Evolutionary conservation across 164 flowering plant genomes (phyloP).

Genomic region (Warburgia ugandensis): DNA sequence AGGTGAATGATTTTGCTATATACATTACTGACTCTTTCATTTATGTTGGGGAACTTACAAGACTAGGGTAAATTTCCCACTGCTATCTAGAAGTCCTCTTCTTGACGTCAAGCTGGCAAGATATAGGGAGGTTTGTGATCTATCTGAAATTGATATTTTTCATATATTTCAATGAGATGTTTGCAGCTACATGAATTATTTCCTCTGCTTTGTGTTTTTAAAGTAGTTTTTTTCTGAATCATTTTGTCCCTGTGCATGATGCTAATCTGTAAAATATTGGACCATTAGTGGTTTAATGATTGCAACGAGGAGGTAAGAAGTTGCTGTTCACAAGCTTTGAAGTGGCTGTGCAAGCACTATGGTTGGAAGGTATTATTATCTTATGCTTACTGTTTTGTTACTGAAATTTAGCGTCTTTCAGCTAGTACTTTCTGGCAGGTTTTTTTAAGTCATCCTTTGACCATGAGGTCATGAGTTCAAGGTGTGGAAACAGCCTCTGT

Average conservation of each 20-base stretch:
- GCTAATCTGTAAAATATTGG: constrained; percentile 4
- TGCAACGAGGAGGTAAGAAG: constrained; percentile 56
- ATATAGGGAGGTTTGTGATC: constrained; percentile 61
- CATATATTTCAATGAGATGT: not conserved
- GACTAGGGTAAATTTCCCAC: constrained; percentile 58
- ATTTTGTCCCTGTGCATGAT: too few relatives aligned
- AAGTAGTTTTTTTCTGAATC: too few relatives aligned
- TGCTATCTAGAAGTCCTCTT: constrained; percentile 28
- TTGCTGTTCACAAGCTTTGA: constrained; percentile 60
- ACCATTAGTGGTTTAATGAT: constrained; percentile 80
- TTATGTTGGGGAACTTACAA: constrained; percentile 23
- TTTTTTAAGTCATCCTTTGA: too few relatives aligned
- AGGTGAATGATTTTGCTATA: not conserved
- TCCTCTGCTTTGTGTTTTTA: too few relatives aligned
- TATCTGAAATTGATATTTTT: not conserved
- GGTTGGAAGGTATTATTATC: constrained; percentile 69
- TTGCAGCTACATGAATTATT: not conserved
- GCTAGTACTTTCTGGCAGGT: too few relatives aligned
- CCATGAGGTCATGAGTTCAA: too few relatives aligned
- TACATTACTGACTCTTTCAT: constrained; percentile 9
- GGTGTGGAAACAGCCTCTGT: too few relatives aligned
- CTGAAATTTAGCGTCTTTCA: too few relatives aligned
- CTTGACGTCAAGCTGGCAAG: constrained; percentile 58
- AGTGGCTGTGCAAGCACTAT: constrained; percentile 40
- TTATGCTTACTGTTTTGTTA: not conserved